phyloP scores from a whole-genome alignment of 257 asterid species.

The Jacaranda mimosifolia region DNA sequence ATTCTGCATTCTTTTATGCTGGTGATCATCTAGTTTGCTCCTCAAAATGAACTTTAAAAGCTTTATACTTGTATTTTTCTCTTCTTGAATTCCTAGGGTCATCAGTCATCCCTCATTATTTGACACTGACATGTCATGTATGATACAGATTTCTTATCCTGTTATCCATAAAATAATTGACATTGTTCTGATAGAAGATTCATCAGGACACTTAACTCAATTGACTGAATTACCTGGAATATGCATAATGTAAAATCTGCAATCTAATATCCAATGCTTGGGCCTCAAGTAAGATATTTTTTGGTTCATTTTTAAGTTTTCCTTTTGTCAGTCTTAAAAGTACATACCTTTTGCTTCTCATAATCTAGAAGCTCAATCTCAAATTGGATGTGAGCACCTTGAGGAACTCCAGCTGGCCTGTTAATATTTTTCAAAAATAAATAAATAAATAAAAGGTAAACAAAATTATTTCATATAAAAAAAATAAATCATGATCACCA shows the following conservation, averaged over 20 bases:
- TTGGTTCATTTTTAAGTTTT: slow-evolving; percentile 14
- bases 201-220: not conserved
- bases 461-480: slow-evolving; percentile 7
- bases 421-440: slow-evolving; percentile 31
- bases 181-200: not conserved
- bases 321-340: slow-evolving; percentile 5
- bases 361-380: slow-evolving; percentile 98
- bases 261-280: not conserved
- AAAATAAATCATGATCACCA: slow-evolving; percentile 12
- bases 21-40: too few relatives aligned
- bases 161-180: too few relatives aligned
- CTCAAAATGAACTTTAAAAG: too few relatives aligned
- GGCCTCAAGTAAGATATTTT: not conserved
- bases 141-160: too few relatives aligned
- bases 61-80: too few relatives aligned
- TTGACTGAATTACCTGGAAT: not conserved
- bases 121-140: too few relatives aligned
- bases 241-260: not conserved
- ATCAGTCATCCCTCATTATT: too few relatives aligned
- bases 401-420: slow-evolving; percentile 89
- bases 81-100: too few relatives aligned
- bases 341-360: slow-evolving; percentile 83
- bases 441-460: too few relatives aligned
- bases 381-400: slow-evolving; percentile 86
- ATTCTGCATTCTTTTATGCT: too few relatives aligned